A percentile compares a stretch with the other conserved stretches of the same genome.
These are phyloP conservation scores for Pythium rishiriense DNA, from an alignment of 352 stramenopile species.

Conservation along the genomic window DNA sequence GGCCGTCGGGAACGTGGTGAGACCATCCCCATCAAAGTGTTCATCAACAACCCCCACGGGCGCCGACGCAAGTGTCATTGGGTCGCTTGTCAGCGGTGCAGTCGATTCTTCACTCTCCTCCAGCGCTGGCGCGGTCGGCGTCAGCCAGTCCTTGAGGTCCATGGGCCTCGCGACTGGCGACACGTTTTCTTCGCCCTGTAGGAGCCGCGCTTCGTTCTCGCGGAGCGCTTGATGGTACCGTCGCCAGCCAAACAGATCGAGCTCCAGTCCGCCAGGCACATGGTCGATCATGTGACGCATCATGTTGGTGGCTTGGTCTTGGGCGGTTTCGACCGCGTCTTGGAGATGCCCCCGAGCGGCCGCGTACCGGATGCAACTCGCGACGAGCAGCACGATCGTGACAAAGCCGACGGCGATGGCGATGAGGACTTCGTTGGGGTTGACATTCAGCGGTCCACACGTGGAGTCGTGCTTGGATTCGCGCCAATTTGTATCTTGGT, in stretches of 20 bases:
- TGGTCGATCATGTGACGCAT: constrained; percentile 15
- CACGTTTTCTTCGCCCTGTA: not conserved
- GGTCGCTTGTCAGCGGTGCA: not conserved
- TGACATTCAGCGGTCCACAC: not conserved
- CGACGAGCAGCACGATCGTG: not conserved
- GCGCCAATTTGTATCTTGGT: not conserved
- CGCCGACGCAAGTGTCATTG: not conserved
- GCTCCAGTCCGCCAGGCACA: not conserved
- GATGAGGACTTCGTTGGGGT: not conserved
- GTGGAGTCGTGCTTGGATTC: not conserved
- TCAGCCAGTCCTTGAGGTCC: not conserved
- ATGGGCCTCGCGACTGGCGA: constrained; percentile 7
- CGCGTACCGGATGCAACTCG: not conserved
- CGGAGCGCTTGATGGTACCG: not conserved
- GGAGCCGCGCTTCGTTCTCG: constrained; percentile 3
- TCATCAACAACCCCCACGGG: not conserved
- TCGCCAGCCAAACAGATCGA: constrained; percentile 21
- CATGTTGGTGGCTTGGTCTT: not conserved
- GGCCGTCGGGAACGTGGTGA: not conserved
- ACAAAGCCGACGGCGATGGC: not conserved
- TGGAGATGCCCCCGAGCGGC: not conserved
- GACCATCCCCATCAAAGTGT: not conserved
- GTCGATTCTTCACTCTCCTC: not conserved
- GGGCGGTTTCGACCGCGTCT: not conserved
- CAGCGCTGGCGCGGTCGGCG: not conserved